A percentile compares a stretch with the other conserved stretches of the same genome.
phyloP scores from a whole-genome alignment of 306 rosid species.

The Trifolium repens region DNA sequence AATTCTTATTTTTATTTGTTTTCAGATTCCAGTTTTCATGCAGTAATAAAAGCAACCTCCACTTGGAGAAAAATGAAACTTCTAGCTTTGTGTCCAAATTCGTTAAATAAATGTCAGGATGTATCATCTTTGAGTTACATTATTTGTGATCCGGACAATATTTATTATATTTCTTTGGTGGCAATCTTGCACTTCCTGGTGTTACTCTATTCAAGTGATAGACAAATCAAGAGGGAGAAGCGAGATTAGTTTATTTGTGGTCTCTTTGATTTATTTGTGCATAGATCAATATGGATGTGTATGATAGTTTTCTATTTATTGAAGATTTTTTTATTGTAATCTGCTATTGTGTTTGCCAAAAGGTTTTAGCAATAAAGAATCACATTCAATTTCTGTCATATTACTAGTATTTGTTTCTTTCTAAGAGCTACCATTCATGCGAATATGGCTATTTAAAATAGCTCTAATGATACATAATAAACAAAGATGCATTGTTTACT shows the following conservation, averaged over 20 bases:
- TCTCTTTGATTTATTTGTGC: constrained; percentile 50
- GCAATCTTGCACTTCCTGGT: constrained; percentile 59
- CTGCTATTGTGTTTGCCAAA: constrained; percentile 44
- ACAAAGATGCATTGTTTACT: background rate
- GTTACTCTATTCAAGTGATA: constrained; percentile 45
- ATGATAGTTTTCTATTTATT: constrained; percentile 49
- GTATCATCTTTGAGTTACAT: constrained; percentile 35
- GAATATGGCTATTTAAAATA: background rate
- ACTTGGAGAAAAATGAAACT: constrained; percentile 44
- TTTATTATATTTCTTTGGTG: constrained; percentile 52
- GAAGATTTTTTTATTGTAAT: constrained; percentile 43
- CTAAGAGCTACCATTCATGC: background rate
- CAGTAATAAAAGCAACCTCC: constrained; percentile 72
- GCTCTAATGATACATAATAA: background rate
- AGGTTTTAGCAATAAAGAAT: constrained; percentile 38
- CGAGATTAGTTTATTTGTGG: constrained; percentile 41
- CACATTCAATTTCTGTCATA: constrained; percentile 38
- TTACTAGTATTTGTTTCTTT: background rate
- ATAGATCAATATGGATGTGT: constrained; percentile 46
- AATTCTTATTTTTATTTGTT: background rate
- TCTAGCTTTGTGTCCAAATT: constrained; percentile 56
- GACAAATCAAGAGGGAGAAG: constrained; percentile 46
- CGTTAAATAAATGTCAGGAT: constrained; percentile 63
- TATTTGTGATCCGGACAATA: constrained; percentile 44
- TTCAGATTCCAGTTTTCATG: constrained; percentile 68